Percentiles rank a stretch among this genome's conserved stretches.
Evolutionary conservation across 225 moss, liverwort and hornwort species (phyloP).

Genomic region (Sphagnum contortum): DNA sequence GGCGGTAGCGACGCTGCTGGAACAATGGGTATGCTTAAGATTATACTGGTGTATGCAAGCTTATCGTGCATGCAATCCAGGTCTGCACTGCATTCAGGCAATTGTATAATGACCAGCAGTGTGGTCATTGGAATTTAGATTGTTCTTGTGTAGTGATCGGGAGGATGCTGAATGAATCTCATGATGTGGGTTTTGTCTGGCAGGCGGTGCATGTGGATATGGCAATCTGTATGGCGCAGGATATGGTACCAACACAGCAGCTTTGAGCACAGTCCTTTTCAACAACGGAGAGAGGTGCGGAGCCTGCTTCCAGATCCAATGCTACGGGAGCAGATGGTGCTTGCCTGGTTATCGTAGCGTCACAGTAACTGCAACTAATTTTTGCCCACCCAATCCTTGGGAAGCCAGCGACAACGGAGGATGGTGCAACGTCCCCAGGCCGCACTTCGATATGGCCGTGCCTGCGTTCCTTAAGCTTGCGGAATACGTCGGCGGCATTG

Average conservation of each 20-base stretch:
- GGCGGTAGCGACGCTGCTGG: constrained; percentile 35
- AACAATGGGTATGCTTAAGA: constrained; percentile 34
- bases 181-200: not conserved
- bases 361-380: constrained; percentile 33
- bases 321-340: constrained; percentile 17
- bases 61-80: too few relatives aligned
- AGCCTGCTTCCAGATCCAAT: constrained; percentile 38
- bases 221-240: constrained; percentile 37
- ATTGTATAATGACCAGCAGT: too few relatives aligned
- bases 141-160: too few relatives aligned
- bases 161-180: too few relatives aligned
- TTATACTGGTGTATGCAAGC: too few relatives aligned
- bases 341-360: constrained; percentile 10
- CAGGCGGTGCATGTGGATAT: constrained; percentile 37
- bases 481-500: constrained; percentile 23
- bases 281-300: constrained; percentile 39
- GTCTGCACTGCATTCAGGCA: too few relatives aligned
- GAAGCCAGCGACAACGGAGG: constrained; percentile 24
- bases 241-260: constrained; percentile 26
- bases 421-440: constrained; percentile 32
- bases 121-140: too few relatives aligned
- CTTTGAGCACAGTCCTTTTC: constrained; percentile 29
- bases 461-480: constrained; percentile 33
- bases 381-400: constrained; percentile 28
- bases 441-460: constrained; percentile 33